phyloP scores from a whole-genome alignment of 768 basidiomycete species.

The Mycena leptocephala region DNA sequence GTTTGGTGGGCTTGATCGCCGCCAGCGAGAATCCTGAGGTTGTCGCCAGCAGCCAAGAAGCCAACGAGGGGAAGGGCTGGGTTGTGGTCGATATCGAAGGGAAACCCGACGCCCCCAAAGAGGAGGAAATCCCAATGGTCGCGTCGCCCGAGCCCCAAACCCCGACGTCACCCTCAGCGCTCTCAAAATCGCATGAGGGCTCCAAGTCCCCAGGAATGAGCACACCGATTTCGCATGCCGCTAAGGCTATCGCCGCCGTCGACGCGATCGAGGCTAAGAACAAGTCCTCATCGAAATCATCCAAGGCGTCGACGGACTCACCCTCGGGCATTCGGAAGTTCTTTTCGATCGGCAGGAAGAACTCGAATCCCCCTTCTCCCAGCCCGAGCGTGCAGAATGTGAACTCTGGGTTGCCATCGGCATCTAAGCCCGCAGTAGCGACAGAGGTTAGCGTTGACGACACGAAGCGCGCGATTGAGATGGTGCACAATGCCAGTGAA shows the following conservation, averaged over 20 bases:
- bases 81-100: conserved; percentile 77
- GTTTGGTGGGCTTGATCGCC: conserved; percentile 67
- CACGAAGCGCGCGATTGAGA: conserved; percentile 38
- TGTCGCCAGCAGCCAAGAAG: conserved; percentile 32
- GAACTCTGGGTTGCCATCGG: neutral
- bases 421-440: neutral
- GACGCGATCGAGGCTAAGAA: conserved; percentile 71
- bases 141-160: conserved; percentile 47
- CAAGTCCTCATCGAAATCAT: conserved; percentile 45
- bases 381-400: neutral
- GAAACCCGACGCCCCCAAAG: conserved; percentile 35
- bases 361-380: conserved; percentile 36
- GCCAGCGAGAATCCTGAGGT: conserved; percentile 50
- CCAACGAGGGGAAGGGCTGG: conserved; percentile 67
- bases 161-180: conserved; percentile 32
- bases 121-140: conserved; percentile 31
- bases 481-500: conserved; percentile 32
- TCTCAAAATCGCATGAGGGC: conserved; percentile 36
- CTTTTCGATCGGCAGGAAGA: conserved; percentile 57
- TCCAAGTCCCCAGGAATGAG: neutral
- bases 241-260: conserved; percentile 75
- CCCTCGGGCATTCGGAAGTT: conserved; percentile 52
- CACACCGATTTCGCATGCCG: conserved; percentile 57
- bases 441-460: conserved; percentile 30
- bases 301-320: conserved; percentile 29